Evolutionary conservation across 2,329 filamentous ascomycete species (phyloP).

Genomic region (Talaromyces islandicus): DNA sequence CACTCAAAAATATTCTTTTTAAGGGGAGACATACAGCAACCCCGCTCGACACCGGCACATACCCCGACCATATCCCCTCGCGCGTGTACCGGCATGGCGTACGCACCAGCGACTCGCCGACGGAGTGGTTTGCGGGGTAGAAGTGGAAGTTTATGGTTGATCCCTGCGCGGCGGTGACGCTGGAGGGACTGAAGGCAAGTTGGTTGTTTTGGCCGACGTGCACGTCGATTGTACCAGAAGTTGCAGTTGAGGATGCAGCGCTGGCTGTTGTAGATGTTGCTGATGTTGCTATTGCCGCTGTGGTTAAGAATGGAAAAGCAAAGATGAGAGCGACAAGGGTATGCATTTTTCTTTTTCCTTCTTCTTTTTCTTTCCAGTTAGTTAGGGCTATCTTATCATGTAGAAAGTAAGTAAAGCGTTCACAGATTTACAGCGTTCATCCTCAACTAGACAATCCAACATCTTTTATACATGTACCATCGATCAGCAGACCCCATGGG

Average conservation of each 20-base stretch:
- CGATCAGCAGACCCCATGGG: not conserved
- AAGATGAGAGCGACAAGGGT: not conserved
- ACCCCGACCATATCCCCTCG: slow-evolving; percentile 27
- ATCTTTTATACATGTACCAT: not conserved
- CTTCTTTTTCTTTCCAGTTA: no score
- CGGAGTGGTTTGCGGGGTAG: slow-evolving; percentile 58
- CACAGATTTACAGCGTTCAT: not conserved
- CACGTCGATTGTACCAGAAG: slow-evolving; percentile 15
- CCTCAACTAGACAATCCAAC: no score
- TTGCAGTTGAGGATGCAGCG: not conserved
- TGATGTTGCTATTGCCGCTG: not conserved
- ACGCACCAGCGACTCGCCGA: slow-evolving; percentile 55
- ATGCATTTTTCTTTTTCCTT: not conserved
- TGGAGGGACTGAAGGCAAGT: slow-evolving; percentile 24
- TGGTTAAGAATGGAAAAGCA: not conserved
- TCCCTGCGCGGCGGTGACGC: slow-evolving; percentile 23
- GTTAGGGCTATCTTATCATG: not conserved
- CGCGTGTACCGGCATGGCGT: slow-evolving; percentile 54
- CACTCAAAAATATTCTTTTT: no score
- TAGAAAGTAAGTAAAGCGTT: not conserved
- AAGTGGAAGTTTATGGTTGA: slow-evolving; percentile 50
- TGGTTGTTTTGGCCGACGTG: slow-evolving; percentile 26
- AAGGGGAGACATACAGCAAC: not conserved
- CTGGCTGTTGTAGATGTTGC: not conserved
- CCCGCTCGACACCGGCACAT: not conserved